Conservation (phyloP, 176 grass and related monocot genomes). For the Leersia perrieri region DNA sequence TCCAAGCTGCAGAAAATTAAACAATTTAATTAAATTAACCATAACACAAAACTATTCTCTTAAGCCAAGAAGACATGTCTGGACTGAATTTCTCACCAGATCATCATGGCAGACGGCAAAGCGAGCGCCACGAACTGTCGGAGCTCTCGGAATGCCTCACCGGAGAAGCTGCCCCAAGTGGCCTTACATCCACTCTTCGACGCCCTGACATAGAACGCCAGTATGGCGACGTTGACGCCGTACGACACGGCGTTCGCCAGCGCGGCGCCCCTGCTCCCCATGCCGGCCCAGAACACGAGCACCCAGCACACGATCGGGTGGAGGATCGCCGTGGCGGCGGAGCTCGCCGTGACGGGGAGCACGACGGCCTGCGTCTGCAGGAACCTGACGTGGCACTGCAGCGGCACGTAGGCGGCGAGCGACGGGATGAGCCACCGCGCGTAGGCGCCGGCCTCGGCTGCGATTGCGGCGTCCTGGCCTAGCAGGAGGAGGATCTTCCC, state of each 20-base stretch:
- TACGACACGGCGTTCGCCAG: conserved; percentile 40
- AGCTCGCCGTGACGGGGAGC: conserved; percentile 30
- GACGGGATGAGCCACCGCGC: conserved; percentile 59
- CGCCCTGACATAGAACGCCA: conserved; percentile 13
- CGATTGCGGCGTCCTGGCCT: conserved; percentile 56
- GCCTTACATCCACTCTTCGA: neutral
- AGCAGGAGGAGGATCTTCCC: conserved; percentile 37
- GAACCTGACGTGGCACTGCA: conserved; percentile 56
- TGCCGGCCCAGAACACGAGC: conserved; percentile 23
- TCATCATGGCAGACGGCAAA: conserved; percentile 37
- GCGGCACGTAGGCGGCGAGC: conserved; percentile 56
- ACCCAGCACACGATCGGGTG: conserved; percentile 29
- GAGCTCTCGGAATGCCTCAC: neutral
- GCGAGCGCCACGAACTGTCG: conserved; percentile 25
- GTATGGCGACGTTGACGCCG: conserved; percentile 17
- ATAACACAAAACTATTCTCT: too few species aligned
- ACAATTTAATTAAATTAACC: neutral
- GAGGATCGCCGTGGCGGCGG: conserved; percentile 10
- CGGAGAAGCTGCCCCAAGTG: conserved; percentile 35
- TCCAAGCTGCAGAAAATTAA: conserved; percentile 15
- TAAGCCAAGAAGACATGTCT: too few species aligned
- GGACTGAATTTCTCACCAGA: neutral
- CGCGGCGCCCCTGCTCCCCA: conserved; percentile 38
- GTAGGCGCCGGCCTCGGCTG: conserved; percentile 61
- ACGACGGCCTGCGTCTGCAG: conserved; percentile 46